Conservation (phyloP, 768 basidiomycete genomes). For the Auricularia auricula-judae region DNA sequence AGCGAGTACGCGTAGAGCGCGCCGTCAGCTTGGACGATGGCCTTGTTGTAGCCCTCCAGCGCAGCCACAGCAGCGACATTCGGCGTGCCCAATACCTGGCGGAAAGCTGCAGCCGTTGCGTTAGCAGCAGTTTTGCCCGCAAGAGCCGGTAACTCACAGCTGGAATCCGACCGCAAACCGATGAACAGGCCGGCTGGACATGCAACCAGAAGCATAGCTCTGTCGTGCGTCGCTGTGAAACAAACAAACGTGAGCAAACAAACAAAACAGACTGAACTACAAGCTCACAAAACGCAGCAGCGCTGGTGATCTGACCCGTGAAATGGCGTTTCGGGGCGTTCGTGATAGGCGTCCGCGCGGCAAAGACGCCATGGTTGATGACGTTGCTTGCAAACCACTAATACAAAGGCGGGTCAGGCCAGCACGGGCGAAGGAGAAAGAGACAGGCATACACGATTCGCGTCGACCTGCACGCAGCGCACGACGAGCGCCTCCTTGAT, state of each 20-base stretch:
- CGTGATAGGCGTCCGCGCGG: constrained; percentile 28
- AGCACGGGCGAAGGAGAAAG: neutral
- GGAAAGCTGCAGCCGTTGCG: constrained; percentile 35
- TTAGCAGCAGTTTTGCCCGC: neutral
- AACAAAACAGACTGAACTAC: neutral
- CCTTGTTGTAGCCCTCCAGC: constrained; percentile 49
- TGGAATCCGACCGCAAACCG: constrained; percentile 38
- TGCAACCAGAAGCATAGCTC: constrained; percentile 51
- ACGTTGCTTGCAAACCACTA: constrained; percentile 59
- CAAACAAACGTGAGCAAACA: neutral
- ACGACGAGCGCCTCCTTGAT: constrained; percentile 55
- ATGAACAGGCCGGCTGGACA: constrained; percentile 64
- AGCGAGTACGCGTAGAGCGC: constrained; percentile 57
- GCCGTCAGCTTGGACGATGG: constrained; percentile 53
- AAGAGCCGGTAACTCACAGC: neutral
- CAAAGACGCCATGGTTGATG: constrained; percentile 54
- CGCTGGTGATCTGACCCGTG: constrained; percentile 50
- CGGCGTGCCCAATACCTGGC: constrained; percentile 32
- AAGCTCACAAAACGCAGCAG: constrained; percentile 50
- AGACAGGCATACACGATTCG: constrained; percentile 47
- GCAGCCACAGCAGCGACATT: neutral
- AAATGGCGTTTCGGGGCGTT: constrained; percentile 22
- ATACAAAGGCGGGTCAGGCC: neutral
- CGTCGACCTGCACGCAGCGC: constrained; percentile 53
- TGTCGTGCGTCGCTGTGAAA: constrained; percentile 34